These are phyloP conservation scores for Fusarium pininemorale DNA, from an alignment of 2,329 filamentous ascomycete genomes.

Conservation along the genomic window DNA sequence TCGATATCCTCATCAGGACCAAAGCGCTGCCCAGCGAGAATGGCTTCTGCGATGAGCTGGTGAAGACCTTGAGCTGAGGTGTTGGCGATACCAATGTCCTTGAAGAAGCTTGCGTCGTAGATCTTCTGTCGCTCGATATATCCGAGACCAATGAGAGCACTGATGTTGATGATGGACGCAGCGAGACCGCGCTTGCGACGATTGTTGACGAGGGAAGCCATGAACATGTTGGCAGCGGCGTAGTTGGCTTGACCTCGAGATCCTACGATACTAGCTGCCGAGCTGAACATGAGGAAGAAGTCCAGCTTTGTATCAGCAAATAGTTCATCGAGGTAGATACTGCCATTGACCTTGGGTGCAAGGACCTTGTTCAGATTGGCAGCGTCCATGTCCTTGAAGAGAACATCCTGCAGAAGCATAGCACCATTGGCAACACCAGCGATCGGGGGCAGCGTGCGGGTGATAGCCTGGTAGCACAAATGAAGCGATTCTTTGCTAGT, in stretches of 20 bases:
- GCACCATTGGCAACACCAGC: slow-evolving; percentile 55
- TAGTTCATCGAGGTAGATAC: slow-evolving; percentile 44
- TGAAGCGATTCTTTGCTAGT: background rate
- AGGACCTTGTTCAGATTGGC: slow-evolving; percentile 43
- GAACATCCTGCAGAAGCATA: slow-evolving; percentile 53
- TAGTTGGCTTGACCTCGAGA: slow-evolving; percentile 52
- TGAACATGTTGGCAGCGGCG: slow-evolving; percentile 51
- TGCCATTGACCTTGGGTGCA: slow-evolving; percentile 52
- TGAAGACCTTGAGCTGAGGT: slow-evolving; percentile 44
- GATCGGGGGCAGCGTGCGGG: slow-evolving; percentile 45
- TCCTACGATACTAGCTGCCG: slow-evolving; percentile 47
- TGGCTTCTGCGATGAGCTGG: slow-evolving; percentile 43
- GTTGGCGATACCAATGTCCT: background rate
- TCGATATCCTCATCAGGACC: background rate
- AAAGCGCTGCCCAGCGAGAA: background rate
- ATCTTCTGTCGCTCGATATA: slow-evolving; percentile 9
- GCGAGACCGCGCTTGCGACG: slow-evolving; percentile 47
- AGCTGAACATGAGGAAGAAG: slow-evolving; percentile 56
- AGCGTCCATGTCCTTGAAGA: slow-evolving; percentile 45
- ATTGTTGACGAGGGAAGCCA: slow-evolving; percentile 42
- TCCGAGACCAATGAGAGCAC: slow-evolving; percentile 3
- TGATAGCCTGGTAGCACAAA: slow-evolving; percentile 8
- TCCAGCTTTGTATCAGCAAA: slow-evolving; percentile 46
- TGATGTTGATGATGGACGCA: slow-evolving; percentile 52
- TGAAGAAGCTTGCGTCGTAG: slow-evolving; percentile 2